Evolutionary conservation across 805 yeast genomes (phyloP), one percentile per base, ranked within the genome.

Genomic region (Zygoascus tannicola): DNA sequence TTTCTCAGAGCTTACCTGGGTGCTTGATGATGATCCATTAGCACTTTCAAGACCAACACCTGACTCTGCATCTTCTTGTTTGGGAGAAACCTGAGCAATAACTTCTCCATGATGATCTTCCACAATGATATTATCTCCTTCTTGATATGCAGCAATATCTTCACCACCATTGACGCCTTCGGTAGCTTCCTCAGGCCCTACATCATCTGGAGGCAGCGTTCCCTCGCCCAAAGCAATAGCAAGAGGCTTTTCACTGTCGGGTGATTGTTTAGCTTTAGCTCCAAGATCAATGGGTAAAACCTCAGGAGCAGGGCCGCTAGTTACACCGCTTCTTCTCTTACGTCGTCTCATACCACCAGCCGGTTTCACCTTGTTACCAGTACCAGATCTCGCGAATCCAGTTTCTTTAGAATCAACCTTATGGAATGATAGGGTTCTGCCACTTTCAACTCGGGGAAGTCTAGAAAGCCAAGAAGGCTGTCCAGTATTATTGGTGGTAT

Each of bases 101-200:
- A 87, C 72, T 57, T 88, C 96, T 44, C 97, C 97, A 39, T 79
- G 71, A 44, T 73, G 75, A 62, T 87, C 92, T 59, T 90, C 98
- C 44, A 90, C 70, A 43, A 88, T 74, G 32, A 88, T 60, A 35
- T 73, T 67, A 32, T 67, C 55, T 21, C 94, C 95, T 53, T 86
- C 95, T 38, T 75, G 76, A 59, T 74, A 82, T 0, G 78, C 81
- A 30, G 65, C 60, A 32, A 56, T 44, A 16, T 55, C 61, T 4
- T 50, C 46, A 4, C 47, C 56, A 2, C 41, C 48, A 30, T 50
- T 56, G 12, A 47, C 50, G 38, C 51, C 32, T n/a, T 20, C 15
- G 15, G 36, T 16, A 12, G 21, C 45, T 16, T 28, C 46, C n/a
- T 26, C 40, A n/a, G 39, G 46, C 4, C 32, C 30, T 18, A 12